Evolutionary conservation across 345 rosid genomes (phyloP).

Genomic region (Syzygium aromaticum): DNA sequence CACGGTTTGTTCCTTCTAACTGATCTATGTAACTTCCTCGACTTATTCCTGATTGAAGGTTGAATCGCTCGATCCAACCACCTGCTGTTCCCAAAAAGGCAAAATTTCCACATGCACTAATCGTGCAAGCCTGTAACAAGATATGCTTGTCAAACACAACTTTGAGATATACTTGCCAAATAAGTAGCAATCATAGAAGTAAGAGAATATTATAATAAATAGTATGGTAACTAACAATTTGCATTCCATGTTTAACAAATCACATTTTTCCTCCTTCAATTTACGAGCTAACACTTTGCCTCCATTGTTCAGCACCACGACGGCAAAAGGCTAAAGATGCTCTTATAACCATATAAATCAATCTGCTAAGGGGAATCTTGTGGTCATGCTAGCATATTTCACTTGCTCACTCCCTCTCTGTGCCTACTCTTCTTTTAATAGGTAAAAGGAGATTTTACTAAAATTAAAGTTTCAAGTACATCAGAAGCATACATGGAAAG

Average conservation of each 20-base stretch:
- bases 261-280: not conserved
- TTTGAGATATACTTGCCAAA: not conserved
- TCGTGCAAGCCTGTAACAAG: constrained; percentile 62
- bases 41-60: constrained; percentile 92
- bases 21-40: constrained; percentile 74
- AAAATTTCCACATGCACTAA: constrained; percentile 97
- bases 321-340: not conserved
- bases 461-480: not conserved
- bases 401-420: not conserved
- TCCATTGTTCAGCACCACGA: not conserved
- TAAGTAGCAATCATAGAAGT: not conserved
- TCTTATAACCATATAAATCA: not conserved
- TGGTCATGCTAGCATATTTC: not conserved
- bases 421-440: not conserved
- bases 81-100: constrained; percentile 84
- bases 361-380: not conserved
- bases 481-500: not conserved
- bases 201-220: not conserved
- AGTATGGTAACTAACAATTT: not conserved
- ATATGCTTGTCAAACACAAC: not conserved
- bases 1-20: constrained; percentile 38
- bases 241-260: not conserved
- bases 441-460: not conserved
- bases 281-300: not conserved
- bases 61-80: constrained; percentile 95